Base-by-base conservation (phyloP, 495 filamentous ascomycete species). In the Neurospora tetrasperma region DNA sequence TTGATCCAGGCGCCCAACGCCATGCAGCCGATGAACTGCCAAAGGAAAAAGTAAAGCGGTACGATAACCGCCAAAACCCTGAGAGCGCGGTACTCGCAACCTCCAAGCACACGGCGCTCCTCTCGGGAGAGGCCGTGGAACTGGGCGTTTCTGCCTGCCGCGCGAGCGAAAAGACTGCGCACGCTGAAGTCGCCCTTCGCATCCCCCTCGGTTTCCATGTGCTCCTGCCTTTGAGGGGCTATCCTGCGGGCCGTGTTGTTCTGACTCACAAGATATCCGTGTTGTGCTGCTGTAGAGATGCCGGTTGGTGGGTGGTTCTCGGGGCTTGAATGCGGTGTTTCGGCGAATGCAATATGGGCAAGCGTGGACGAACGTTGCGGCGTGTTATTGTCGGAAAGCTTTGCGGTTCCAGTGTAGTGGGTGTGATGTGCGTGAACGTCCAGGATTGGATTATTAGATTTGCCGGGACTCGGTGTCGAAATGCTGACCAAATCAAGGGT, bases 71-170 rank as follows among this genome's bases (percentile, higher is more conserved):
- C 84, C 35, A 97, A 84, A 9, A 94, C 83, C n/a, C 84, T 88
- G 16, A 96, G 85, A 12, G 93, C 92, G 71, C 88, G 87, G 76
- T 96, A 96, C 80, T 97, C 93, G 68, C 89, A 90, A 2, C 93
- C 93, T 35, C 92, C 93, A 6, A 97, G 86, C 71, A 86, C 82
- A 71, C 92, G 90, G 12, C 92, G 87, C 77, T 97, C 92, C 23
- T 86, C 86, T 6, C 84, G 82, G 5, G 87, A 88, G 16, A 97
- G 82, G 42, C 87, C 87, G 77, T 91, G 86, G 78, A 96, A 94
- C 74, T 91, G 89, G 12, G 89, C 90, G 79, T 95, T 95, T 20
- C 92, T 86, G 3, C 90, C 89, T 23, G 91, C 84, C 46, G 80
- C 79, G 71, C 76, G 75, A 40, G 75, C 71, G 43, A 83, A 75